Percentiles rank a stretch among this genome's conserved stretches.
Evolutionary conservation across 352 stramenopile species (phyloP).

Genomic region (Phytophthora ohioensis): DNA sequence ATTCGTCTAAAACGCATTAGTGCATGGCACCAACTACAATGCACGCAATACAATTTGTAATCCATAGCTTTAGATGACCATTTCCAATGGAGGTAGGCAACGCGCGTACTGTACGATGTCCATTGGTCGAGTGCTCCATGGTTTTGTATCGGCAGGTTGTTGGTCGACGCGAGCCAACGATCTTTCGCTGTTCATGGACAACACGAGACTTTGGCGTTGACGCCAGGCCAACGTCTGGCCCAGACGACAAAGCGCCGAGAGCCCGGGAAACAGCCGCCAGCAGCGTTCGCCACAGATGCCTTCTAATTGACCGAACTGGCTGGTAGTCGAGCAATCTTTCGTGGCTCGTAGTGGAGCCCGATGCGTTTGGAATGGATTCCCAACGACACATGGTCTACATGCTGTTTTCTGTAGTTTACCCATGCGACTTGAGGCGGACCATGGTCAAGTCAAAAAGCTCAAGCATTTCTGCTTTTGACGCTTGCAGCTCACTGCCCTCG

Average conservation of each 20-base stretch:
- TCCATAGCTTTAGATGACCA: not conserved
- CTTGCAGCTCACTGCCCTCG: constrained; percentile 9
- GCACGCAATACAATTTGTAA: not conserved
- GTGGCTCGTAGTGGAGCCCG: constrained; percentile 6
- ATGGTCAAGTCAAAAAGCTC: constrained; percentile 3
- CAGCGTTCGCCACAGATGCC: constrained; percentile 2
- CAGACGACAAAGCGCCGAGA: not conserved
- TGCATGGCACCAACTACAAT: not conserved
- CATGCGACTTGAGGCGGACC: constrained; percentile 6
- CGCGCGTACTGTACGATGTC: too few species aligned
- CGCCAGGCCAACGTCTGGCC: not conserved
- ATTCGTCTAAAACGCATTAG: not conserved
- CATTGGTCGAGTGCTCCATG: too few species aligned
- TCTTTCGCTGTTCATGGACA: constrained; percentile 11
- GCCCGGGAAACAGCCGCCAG: constrained; percentile 6
- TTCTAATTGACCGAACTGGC: not conserved
- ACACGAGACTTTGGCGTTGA: constrained; percentile 4
- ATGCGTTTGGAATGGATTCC: constrained; percentile 15
- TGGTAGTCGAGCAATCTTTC: constrained; percentile 11
- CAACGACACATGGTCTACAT: constrained; percentile 3
- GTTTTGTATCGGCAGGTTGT: not conserved
- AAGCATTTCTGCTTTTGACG: constrained; percentile 15
- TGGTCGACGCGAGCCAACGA: not conserved
- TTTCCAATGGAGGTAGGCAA: too few species aligned
- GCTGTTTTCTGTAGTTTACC: constrained; percentile 15